These are phyloP conservation scores for Ettlia oleoabundans DNA, from an alignment of 139 green algal genomes.

Conservation along the genomic window DNA sequence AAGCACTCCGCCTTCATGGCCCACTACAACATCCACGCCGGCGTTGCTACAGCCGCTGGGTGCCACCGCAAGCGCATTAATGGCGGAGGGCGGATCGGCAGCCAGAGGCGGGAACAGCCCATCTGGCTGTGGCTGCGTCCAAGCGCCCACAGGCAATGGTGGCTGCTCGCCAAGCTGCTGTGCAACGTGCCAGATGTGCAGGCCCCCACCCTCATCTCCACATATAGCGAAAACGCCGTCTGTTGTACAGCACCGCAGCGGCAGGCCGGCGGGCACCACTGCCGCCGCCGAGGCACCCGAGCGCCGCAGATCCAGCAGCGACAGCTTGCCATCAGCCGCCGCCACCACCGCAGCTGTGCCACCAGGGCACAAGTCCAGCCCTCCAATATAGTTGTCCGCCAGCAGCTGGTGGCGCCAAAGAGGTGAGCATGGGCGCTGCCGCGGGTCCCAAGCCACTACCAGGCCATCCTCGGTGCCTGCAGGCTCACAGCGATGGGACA, in stretches of 20 bases:
- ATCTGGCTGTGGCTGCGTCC: constrained; percentile 45
- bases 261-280: constrained; percentile 36
- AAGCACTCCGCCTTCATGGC: constrained; percentile 48
- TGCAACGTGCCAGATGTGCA: constrained; percentile 66
- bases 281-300: constrained; percentile 16
- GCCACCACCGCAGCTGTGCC: constrained; percentile 48
- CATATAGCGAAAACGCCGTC: constrained; percentile 58
- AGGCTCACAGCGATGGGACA: neutral
- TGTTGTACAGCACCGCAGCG: constrained; percentile 66
- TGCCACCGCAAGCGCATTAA: constrained; percentile 48
- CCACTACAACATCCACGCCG: constrained; percentile 36
- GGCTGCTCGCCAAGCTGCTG: constrained; percentile 13
- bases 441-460: constrained; percentile 67
- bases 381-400: constrained; percentile 70
- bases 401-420: constrained; percentile 34
- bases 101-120: constrained; percentile 50
- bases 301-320: constrained; percentile 57
- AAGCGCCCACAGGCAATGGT: neutral
- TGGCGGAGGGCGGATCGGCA: constrained; percentile 21
- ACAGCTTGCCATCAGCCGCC: constrained; percentile 58
- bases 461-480: constrained; percentile 76
- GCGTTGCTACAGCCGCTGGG: neutral
- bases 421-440: constrained; percentile 27
- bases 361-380: constrained; percentile 53
- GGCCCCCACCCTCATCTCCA: constrained; percentile 61